Evolutionary conservation across 148 eudicot species (phyloP).

Genomic region (Rhododendron molle): DNA sequence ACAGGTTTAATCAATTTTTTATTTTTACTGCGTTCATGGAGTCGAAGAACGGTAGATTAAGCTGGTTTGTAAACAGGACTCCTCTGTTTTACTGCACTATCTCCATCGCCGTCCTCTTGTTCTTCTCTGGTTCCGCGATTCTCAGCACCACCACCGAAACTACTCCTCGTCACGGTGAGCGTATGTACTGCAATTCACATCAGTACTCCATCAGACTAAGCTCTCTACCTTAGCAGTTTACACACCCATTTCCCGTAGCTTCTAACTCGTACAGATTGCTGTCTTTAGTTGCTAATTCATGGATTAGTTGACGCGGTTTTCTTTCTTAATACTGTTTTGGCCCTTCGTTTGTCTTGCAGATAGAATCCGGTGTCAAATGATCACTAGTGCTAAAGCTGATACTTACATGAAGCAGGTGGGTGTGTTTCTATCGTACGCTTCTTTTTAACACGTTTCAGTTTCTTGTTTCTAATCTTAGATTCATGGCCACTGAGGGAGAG

Average conservation of each 20-base stretch:
- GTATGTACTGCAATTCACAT: no score
- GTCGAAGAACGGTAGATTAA: not conserved
- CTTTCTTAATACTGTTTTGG: not conserved
- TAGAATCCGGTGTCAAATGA: not conserved
- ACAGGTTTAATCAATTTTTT: not conserved
- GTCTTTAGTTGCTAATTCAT: not conserved
- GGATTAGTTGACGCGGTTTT: not conserved
- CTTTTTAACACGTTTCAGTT: not conserved
- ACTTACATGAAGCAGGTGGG: slow-evolving; percentile 21
- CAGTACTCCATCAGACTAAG: not conserved
- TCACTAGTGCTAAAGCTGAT: not conserved
- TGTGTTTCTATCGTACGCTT: not conserved
- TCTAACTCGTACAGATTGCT: not conserved
- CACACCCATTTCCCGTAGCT: not conserved
- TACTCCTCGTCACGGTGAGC: slow-evolving; percentile 13
- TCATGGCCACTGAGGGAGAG: not conserved
- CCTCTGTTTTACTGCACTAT: slow-evolving; percentile 7
- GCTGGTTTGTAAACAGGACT: not conserved
- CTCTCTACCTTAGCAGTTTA: not conserved
- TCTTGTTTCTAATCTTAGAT: not conserved
- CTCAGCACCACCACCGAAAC: not conserved
- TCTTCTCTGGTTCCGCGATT: slow-evolving; percentile 5
- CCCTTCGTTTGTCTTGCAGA: slow-evolving; percentile 11
- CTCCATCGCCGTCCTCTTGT: not conserved
- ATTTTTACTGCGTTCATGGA: slow-evolving; percentile 4